These are phyloP conservation scores for Colletotrichum somersetense DNA, from an alignment of 2,329 filamentous ascomycete genomes.

Conservation along the genomic window DNA sequence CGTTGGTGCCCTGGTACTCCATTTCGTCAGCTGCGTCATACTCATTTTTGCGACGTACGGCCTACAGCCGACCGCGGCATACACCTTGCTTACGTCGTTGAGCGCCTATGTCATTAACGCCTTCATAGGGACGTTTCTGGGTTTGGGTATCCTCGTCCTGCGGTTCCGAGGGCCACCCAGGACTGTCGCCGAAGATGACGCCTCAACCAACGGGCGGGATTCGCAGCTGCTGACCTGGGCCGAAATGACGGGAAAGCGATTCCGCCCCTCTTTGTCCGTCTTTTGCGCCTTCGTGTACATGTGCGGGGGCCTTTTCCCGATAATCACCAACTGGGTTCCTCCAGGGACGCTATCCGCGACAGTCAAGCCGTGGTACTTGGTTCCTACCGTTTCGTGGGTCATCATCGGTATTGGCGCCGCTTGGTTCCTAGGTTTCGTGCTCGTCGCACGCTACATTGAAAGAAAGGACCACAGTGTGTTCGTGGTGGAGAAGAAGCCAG, in stretches of 20 bases:
- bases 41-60: conserved; percentile 52
- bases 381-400: conserved; percentile 50
- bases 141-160: conserved; percentile 52
- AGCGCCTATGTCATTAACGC: conserved; percentile 52
- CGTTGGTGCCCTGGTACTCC: conserved; percentile 52
- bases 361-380: conserved; percentile 48
- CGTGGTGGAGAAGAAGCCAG: conserved; percentile 51
- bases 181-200: conserved; percentile 37
- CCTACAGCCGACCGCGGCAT: conserved; percentile 46
- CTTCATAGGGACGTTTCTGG: conserved; percentile 52
- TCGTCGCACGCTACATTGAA: conserved; percentile 48
- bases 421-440: conserved; percentile 53
- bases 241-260: conserved; percentile 49
- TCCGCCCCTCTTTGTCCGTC: conserved; percentile 50
- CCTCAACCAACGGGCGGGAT: conserved; percentile 29
- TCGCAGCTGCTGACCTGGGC: conserved; percentile 46
- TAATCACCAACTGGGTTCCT: conserved; percentile 51
- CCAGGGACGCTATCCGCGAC: conserved; percentile 27
- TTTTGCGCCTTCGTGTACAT: conserved; percentile 49
- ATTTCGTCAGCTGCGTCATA: conserved; percentile 51
- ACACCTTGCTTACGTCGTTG: conserved; percentile 50
- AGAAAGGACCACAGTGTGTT: conserved; percentile 50
- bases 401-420: conserved; percentile 47
- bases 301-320: conserved; percentile 50
- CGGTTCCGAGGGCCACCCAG: conserved; percentile 51